Base-by-base conservation (phyloP, 106 monocot genomes). In the Allium sativum region DNA sequence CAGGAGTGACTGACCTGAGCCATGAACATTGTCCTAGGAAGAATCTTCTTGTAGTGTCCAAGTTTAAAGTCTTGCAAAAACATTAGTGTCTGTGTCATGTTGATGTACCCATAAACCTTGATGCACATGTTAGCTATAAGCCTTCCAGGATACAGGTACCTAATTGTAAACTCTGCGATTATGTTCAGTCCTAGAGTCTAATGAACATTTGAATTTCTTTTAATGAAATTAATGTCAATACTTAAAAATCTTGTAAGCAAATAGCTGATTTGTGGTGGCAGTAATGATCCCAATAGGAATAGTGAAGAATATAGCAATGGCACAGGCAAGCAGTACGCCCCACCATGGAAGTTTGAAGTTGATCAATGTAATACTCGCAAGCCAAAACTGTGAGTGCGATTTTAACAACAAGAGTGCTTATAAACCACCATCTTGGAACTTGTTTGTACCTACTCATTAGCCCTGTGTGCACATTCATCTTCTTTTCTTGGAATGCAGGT, bases 271-370 rank as follows among this genome's bases (percentile, higher is more conserved):
- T 15, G 69, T 70, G 16, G 69, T 70, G 0, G 69, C 69, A 0
- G 59, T 70, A 52, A 70, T 59, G 45, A 70, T 48, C 0, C 69
- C 69, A 70, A 70, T 70, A 42, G 69, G 69, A 14, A 70, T 42
- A 40, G 69, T 70, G 41, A 60, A 70, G 69, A 70, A 70, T 12
- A 70, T 18, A 51, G 69, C 69, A 11, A 70, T 21, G 10, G 50
- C 59, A 12, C 69, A 70, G 14, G 69, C 69, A 3, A 88, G 71
- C 9, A 93, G 61, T 9, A 93, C 89, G 16, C 93, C 93, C 93
- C 93, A 93, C 89, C 89, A 89, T 1, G 89, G 93, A 47, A 93
- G 70, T 71, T n/a, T 93, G 93, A 53, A 93, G 93, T 62, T 89
- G 85, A 10, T 89, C 82, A 40, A 78, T 83, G 65, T 93, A 93